Percentiles rank a stretch among this genome's conserved stretches.
phyloP scores from a whole-genome alignment of 805 yeast species.

The Ogataea nonfermentans region DNA sequence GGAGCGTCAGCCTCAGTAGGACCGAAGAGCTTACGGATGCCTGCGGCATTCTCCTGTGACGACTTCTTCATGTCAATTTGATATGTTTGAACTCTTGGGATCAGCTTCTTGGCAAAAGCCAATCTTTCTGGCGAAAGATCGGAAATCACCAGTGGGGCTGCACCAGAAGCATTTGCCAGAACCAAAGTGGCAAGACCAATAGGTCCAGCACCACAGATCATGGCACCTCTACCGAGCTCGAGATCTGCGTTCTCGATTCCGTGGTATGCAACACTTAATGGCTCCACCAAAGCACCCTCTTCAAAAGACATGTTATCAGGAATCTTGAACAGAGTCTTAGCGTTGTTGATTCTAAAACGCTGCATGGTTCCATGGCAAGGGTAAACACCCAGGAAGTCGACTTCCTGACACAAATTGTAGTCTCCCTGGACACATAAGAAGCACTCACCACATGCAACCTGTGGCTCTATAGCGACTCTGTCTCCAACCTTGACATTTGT shows the following conservation, averaged over 20 bases:
- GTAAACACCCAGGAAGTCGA: constrained; percentile 37
- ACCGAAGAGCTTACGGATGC: constrained; percentile 38
- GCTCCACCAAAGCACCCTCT: constrained; percentile 57
- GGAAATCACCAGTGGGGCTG: constrained; percentile 50
- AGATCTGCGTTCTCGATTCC: constrained; percentile 48
- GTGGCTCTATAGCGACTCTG: constrained; percentile 53
- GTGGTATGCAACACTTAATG: constrained; percentile 51
- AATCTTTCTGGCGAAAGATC: constrained; percentile 46
- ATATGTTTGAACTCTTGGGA: constrained; percentile 47
- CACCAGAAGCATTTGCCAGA: constrained; percentile 52
- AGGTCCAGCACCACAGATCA: constrained; percentile 60
- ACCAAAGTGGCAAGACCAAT: constrained; percentile 50
- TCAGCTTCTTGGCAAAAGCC: constrained; percentile 43
- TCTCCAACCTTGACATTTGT: constrained; percentile 44
- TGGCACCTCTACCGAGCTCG: constrained; percentile 46
- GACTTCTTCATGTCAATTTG: constrained; percentile 36
- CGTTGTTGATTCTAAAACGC: constrained; percentile 35
- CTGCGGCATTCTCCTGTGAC: constrained; percentile 39
- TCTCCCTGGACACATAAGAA: constrained; percentile 40
- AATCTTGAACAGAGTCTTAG: constrained; percentile 36
- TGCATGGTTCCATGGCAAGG: constrained; percentile 42
- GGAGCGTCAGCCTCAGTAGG: constrained; percentile 39
- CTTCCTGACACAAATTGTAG: constrained; percentile 40
- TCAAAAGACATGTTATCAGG: constrained; percentile 45
- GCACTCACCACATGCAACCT: constrained; percentile 47